Percentiles rank a stretch among this genome's conserved stretches.
These are phyloP conservation scores for Penicillium macrosclerotiorum DNA, from an alignment of 495 filamentous ascomycete species.

Conservation along the genomic window DNA sequence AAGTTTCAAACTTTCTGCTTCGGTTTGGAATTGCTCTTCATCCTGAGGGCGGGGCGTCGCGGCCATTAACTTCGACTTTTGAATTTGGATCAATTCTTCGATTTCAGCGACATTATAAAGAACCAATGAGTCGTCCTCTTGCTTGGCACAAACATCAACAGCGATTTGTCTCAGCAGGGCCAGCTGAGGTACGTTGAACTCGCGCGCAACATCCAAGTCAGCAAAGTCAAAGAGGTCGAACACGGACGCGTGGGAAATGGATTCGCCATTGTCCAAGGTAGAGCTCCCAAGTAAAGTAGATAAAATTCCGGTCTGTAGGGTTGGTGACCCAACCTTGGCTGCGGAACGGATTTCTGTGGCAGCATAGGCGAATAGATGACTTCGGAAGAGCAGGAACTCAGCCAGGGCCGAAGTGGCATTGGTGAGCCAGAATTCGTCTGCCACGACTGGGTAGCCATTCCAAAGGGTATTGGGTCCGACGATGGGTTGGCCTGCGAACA, in stretches of 20 bases:
- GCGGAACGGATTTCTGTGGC: conserved; percentile 80
- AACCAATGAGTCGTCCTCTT: conserved; percentile 43
- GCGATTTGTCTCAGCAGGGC: conserved; percentile 60
- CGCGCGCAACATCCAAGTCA: conserved; percentile 60
- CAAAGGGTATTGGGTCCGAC: conserved; percentile 64
- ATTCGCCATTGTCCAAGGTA: conserved; percentile 56
- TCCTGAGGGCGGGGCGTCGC: conserved; percentile 55
- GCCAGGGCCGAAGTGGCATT: conserved; percentile 62
- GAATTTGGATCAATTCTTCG: conserved; percentile 60
- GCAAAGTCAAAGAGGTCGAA: conserved; percentile 95
- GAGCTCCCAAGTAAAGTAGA: conserved; percentile 77
- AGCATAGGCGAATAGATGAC: conserved; percentile 76
- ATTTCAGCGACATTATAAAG: conserved; percentile 56
- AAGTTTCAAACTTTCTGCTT: conserved; percentile 56
- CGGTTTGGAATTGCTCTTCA: conserved; percentile 52
- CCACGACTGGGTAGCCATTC: conserved; percentile 56
- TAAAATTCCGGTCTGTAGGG: conserved; percentile 73
- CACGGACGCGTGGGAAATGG: conserved; percentile 64
- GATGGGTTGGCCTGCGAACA: conserved; percentile 62
- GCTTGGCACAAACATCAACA: conserved; percentile 56
- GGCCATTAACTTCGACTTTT: conserved; percentile 51
- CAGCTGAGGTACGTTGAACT: conserved; percentile 46
- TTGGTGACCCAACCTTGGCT: conserved; percentile 63
- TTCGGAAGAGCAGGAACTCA: conserved; percentile 71
- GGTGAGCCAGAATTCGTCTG: conserved; percentile 62